Conservation (phyloP, 148 eudicot genomes). For the Chenopodium formosanum region DNA sequence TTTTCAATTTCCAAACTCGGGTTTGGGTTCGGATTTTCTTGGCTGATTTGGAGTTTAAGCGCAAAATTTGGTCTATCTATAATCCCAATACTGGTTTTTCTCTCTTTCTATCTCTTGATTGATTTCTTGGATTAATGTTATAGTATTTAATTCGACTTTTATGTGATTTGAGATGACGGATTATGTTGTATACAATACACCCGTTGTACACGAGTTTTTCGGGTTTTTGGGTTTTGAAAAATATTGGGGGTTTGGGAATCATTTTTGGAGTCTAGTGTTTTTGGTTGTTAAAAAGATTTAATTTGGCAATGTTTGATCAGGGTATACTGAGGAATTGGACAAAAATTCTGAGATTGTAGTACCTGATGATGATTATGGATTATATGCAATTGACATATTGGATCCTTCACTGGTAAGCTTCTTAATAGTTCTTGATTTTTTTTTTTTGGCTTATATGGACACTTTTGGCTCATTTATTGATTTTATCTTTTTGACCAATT, state of each 20-base stretch:
- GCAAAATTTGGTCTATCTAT: conserved; percentile 72
- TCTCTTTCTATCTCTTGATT: not conserved
- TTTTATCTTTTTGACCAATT: not conserved
- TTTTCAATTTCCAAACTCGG: conserved; percentile 56
- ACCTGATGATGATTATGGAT: conserved; percentile 87
- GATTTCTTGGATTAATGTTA: not conserved
- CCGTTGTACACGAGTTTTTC: not conserved
- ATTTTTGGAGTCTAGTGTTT: not conserved
- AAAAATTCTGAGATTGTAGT: conserved; percentile 61
- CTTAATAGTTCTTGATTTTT: not conserved
- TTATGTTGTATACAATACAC: not conserved
- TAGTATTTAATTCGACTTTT: too few relatives aligned
- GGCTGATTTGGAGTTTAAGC: conserved; percentile 81
- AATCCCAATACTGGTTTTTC: conserved; percentile 60
- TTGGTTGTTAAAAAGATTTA: not conserved
- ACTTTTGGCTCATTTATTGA: not conserved
- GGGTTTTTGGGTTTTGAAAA: not conserved
- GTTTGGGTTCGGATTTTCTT: conserved; percentile 84
- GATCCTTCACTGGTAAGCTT: conserved; percentile 78
- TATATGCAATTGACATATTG: conserved; percentile 92
- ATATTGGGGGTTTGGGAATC: not conserved
- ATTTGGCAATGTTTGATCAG: conserved; percentile 36
- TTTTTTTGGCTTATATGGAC: not conserved
- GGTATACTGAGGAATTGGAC: conserved; percentile 79
- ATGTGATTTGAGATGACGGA: not conserved